Evolutionary conservation across 2,329 filamentous ascomycete genomes (phyloP).

Genomic region (Leptosphaerulina australis): DNA sequence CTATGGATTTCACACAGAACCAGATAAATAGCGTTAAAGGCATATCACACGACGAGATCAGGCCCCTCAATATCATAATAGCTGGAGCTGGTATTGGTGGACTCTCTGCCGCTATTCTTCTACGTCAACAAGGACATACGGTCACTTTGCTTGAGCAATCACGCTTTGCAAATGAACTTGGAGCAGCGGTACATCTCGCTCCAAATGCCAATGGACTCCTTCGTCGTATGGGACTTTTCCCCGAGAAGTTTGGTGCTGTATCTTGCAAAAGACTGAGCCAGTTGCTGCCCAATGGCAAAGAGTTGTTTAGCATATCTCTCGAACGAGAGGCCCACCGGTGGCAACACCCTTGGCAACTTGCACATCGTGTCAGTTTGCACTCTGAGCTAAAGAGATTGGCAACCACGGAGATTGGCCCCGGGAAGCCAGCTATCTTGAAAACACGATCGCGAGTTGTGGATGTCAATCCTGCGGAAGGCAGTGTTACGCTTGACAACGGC

Average conservation of each 20-base stretch:
- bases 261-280: constrained; percentile 42
- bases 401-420: constrained; percentile 45
- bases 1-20: constrained; percentile 26
- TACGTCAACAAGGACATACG: constrained; percentile 52
- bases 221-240: constrained; percentile 51
- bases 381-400: constrained; percentile 58
- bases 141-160: constrained; percentile 53
- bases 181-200: constrained; percentile 67
- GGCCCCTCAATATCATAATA: constrained; percentile 50
- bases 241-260: constrained; percentile 50
- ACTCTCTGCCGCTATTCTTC: constrained; percentile 58
- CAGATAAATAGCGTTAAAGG: constrained; percentile 10
- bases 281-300: constrained; percentile 48
- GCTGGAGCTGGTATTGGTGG: constrained; percentile 60
- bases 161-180: constrained; percentile 60
- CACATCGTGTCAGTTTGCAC: constrained; percentile 62
- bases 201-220: constrained; percentile 67
- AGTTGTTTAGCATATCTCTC: constrained; percentile 47
- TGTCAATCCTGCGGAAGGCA: constrained; percentile 47
- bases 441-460: constrained; percentile 53
- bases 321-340: constrained; percentile 51
- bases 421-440: constrained; percentile 48
- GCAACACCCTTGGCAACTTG: constrained; percentile 61
- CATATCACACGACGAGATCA: background rate
- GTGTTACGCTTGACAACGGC: constrained; percentile 48